phyloP scores from a whole-genome alignment of 169 alveolate species.

The Plasmodium cynomolgi region DNA sequence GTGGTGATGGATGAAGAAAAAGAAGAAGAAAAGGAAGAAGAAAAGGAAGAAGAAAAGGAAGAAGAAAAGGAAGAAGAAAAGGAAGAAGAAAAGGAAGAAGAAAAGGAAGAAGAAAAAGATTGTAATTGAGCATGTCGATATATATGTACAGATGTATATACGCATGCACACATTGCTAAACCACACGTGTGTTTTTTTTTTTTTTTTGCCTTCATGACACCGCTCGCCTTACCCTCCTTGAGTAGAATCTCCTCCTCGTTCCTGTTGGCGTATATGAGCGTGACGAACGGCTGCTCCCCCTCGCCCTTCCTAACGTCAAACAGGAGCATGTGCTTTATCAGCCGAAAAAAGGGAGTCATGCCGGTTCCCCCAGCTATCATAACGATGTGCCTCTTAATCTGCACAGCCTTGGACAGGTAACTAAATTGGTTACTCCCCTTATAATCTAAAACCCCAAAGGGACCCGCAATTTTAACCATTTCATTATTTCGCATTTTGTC shows the following conservation, averaged over 20 bases:
- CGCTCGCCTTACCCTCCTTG: constrained; percentile 33
- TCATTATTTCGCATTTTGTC: neutral
- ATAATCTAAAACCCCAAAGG: constrained; percentile 66
- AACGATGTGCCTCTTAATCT: constrained; percentile 74
- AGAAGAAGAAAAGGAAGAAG: no score
- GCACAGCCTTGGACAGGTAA: constrained; percentile 24
- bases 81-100: no score
- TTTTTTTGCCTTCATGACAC: neutral
- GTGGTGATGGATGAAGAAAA: neutral
- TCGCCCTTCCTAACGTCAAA: neutral
- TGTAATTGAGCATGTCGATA: neutral
- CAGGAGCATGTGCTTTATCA: constrained; percentile 67
- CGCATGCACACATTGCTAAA: neutral
- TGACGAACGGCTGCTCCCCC: constrained; percentile 9
- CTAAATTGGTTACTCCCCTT: constrained; percentile 47
- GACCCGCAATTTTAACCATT: constrained; percentile 35
- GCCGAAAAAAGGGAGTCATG: constrained; percentile 83
- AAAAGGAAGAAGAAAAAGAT: neutral
- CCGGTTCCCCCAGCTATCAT: constrained; percentile 88
- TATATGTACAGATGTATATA: neutral
- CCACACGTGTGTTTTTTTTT: neutral
- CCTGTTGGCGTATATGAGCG: constrained; percentile 71
- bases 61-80: no score
- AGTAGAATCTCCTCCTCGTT: constrained; percentile 66
- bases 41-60: no score